A percentile compares a stretch with the other conserved stretches of the same genome.
These are phyloP conservation scores for Boletus subluridellus DNA, from an alignment of 1,284 basidiomycete genomes.

Conservation along the genomic window DNA sequence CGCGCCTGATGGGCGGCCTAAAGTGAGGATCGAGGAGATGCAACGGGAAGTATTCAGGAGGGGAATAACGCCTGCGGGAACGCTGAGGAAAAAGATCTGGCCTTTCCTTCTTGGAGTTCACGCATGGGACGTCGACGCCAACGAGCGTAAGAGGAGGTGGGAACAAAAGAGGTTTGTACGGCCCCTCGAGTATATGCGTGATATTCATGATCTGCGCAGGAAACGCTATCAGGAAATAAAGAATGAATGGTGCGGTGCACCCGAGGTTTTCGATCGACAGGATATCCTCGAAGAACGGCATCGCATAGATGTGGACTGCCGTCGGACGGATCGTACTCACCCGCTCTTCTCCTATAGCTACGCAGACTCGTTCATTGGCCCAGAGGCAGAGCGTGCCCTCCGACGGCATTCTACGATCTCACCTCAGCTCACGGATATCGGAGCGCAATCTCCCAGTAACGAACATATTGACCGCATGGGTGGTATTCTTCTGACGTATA, in stretches of 20 bases:
- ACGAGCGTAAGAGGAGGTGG: slow-evolving; percentile 56
- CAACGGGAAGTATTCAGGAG: slow-evolving; percentile 71
- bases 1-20: slow-evolving; percentile 63
- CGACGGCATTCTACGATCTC: slow-evolving; percentile 66
- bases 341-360: slow-evolving; percentile 69
- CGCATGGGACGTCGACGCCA: slow-evolving; percentile 67
- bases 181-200: slow-evolving; percentile 2
- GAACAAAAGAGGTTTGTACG: slow-evolving; percentile 57
- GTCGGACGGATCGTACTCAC: slow-evolving; percentile 92
- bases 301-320: slow-evolving; percentile 92
- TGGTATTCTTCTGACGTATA: slow-evolving; percentile 87
- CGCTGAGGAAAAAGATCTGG: slow-evolving; percentile 74
- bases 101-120: slow-evolving; percentile 85
- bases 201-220: slow-evolving; percentile 39
- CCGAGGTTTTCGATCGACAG: slow-evolving; percentile 73
- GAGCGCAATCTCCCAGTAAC: slow-evolving; percentile 81
- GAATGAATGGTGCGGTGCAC: slow-evolving; percentile 75
- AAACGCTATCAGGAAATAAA: slow-evolving; percentile 68
- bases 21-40: slow-evolving; percentile 65
- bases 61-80: slow-evolving; percentile 56
- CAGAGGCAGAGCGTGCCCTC: slow-evolving; percentile 50
- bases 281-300: slow-evolving; percentile 85
- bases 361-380: slow-evolving; percentile 30
- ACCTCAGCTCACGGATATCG: slow-evolving; percentile 65
- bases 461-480: slow-evolving; percentile 80